Base-by-base conservation (phyloP, 805 yeast genomes). In the Yarrowia sp. region DNA sequence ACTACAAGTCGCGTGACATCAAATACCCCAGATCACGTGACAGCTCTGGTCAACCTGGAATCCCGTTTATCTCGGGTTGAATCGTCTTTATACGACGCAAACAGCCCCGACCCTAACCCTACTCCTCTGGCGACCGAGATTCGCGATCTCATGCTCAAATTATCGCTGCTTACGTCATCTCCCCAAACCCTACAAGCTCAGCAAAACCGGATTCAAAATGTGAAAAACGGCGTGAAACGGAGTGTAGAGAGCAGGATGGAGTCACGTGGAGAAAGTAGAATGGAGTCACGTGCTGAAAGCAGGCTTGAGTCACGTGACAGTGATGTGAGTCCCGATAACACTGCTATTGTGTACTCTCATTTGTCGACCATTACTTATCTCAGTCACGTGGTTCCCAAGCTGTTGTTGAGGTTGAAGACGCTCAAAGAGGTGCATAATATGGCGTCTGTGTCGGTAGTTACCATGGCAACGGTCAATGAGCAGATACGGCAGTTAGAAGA, bases 151-250 rank as follows among this genome's bases (percentile, higher is more conserved):
- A 58, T 58, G 64, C 51, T 58, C 51, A 58, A 58, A 17, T 8
- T 58, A 35, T 58, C 64, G 0, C 51, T 58, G 13, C 32, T 58
- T 10, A 58, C 64, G 6, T 58, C 64, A 15, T 43, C 64, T 22
- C 64, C 42, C 4, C 51, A 43, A 22, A 44, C 51, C 7, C 50
- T 58, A 3, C 42, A 43, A 8, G 50, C 64, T 22, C 64, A 58
- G 13, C 64, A 43, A 18, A 17, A n/a, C 3, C 17, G 64, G 2
- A 58, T 58, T n/a, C 64, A 58, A 18, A 43, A 22, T 4, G 28
- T 58, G 8, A 33, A 43, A 15, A 43, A 33, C 11, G 35, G 43
- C 1, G 33, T 13, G 0, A 17, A 14, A 4, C 11, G 8, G 17
- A 10, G 50, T 13, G 33, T 7, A 36, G 58, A 22, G n/a, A 36